phyloP scores from a whole-genome alignment of 768 basidiomycete genomes.

The Pulveroboletus sp. region DNA sequence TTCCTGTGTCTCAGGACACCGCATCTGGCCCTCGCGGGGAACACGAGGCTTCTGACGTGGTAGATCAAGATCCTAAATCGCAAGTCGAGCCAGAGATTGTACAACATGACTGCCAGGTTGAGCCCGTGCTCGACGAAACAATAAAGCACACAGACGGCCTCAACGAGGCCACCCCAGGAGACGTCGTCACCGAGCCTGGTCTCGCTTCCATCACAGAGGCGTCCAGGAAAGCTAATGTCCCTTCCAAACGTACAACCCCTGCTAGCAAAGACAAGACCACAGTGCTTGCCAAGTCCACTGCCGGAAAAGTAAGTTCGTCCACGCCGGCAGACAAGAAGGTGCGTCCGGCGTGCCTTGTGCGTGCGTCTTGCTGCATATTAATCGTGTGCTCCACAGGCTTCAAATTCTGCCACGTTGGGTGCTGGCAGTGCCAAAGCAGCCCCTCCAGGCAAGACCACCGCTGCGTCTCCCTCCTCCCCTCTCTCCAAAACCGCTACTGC shows the following conservation, averaged over 20 bases:
- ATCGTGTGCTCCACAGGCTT: conserved; percentile 42
- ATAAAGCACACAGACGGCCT: conserved; percentile 11
- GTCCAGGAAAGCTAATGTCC: conserved; percentile 23
- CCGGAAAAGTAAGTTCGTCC: conserved; percentile 45
- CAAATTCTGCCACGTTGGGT: conserved; percentile 64
- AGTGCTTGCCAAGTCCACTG: conserved; percentile 39
- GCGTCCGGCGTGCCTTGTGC: conserved; percentile 21
- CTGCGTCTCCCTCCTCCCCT: conserved; percentile 29
- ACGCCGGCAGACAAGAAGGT: conserved; percentile 70
- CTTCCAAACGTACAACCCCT: conserved; percentile 25
- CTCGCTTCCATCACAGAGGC: conserved; percentile 15
- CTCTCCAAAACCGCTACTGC: conserved; percentile 28
- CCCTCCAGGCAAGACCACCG: conserved; percentile 39
- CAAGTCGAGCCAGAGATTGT: conserved; percentile 18
- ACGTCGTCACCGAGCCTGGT: conserved; percentile 15
- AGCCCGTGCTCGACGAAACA: conserved; percentile 13
- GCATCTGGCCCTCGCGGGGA: conserved; percentile 28
- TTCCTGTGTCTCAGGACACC: conserved; percentile 16
- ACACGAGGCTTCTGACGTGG: conserved; percentile 37
- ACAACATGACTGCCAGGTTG: conserved; percentile 18
- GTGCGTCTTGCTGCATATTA: conserved; percentile 20
- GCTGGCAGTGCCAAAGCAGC: conserved; percentile 47
- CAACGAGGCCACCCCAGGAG: conserved; percentile 24
- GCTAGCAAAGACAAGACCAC: conserved; percentile 30
- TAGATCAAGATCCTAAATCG: conserved; percentile 24